Percentiles rank a stretch among this genome's conserved stretches.
Evolutionary conservation across 1,284 basidiomycete species (phyloP).

Genomic region (Testicularia cyperi): DNA sequence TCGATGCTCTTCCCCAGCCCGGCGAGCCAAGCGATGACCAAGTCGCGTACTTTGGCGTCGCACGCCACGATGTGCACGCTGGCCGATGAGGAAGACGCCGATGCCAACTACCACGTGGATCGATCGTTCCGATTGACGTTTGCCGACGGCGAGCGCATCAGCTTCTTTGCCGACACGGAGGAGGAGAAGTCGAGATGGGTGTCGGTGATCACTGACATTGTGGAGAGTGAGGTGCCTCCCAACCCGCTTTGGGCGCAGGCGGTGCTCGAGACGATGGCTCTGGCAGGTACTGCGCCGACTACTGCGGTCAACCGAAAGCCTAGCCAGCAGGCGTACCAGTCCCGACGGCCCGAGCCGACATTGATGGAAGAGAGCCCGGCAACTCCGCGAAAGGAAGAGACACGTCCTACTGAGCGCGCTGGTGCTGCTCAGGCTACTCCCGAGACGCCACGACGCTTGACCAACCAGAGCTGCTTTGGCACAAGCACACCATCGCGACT

Average conservation of each 20-base stretch:
- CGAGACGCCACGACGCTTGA: slow-evolving; percentile 3
- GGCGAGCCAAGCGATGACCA: slow-evolving; percentile 19
- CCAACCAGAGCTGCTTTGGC: no score
- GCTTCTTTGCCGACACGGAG: slow-evolving; percentile 88
- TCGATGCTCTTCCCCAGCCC: slow-evolving; percentile 23
- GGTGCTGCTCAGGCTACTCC: not conserved
- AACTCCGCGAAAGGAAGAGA: slow-evolving; percentile 8
- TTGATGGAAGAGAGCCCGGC: slow-evolving; percentile 16
- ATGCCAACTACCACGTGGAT: slow-evolving; percentile 70
- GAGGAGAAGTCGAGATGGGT: slow-evolving; percentile 84
- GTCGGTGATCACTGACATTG: slow-evolving; percentile 59
- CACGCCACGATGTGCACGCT: slow-evolving; percentile 16
- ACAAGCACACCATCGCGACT: slow-evolving; percentile 21
- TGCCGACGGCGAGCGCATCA: slow-evolving; percentile 75
- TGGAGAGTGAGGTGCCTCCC: slow-evolving; percentile 37
- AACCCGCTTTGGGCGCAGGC: slow-evolving; percentile 54
- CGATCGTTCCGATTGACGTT: slow-evolving; percentile 85
- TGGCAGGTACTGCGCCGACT: not conserved
- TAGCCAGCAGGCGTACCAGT: slow-evolving; percentile 15
- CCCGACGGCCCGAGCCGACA: slow-evolving; percentile 17
- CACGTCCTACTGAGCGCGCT: no score
- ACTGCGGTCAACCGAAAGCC: slow-evolving; percentile 3
- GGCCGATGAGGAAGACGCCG: slow-evolving; percentile 64
- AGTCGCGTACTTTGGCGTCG: slow-evolving; percentile 22
- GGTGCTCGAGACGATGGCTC: slow-evolving; percentile 9